These are phyloP conservation scores for Protea cynaroides DNA, from an alignment of 164 flowering plant genomes.

Conservation along the genomic window DNA sequence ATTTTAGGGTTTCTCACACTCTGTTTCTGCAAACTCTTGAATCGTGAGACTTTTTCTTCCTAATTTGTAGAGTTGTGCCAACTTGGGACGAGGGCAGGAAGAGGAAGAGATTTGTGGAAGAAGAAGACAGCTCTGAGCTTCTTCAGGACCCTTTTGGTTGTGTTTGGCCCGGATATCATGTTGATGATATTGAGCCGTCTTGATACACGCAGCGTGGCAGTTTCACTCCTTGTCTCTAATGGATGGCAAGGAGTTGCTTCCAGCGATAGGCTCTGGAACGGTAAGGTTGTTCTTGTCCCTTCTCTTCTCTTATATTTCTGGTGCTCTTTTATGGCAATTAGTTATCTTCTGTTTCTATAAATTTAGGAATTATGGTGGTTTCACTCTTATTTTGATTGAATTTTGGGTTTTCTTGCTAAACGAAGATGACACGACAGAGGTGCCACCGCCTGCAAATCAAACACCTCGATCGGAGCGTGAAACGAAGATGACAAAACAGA, in stretches of 20 bases:
- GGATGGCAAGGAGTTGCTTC: conserved; percentile 63
- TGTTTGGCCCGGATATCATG: conserved; percentile 59
- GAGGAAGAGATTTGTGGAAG: conserved; percentile 4
- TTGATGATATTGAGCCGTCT: conserved; percentile 40
- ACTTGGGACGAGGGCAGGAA: not conserved
- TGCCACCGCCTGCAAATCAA: too few species aligned
- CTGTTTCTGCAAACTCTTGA: too few species aligned
- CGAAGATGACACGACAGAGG: too few species aligned
- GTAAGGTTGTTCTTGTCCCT: conserved; percentile 30
- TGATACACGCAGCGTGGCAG: conserved; percentile 82
- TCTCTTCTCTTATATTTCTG: not conserved
- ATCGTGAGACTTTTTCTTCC: too few species aligned
- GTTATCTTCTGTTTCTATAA: not conserved
- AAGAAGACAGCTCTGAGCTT: conserved; percentile 10
- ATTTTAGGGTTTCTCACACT: too few species aligned
- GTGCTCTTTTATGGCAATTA: not conserved
- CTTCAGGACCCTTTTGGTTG: conserved; percentile 46
- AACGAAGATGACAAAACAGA: too few species aligned
- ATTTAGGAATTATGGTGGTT: too few species aligned
- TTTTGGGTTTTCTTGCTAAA: too few species aligned
- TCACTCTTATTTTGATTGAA: not conserved
- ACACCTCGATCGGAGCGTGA: too few species aligned
- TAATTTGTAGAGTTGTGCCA: not conserved
- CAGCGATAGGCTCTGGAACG: conserved; percentile 52
- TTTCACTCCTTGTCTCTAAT: conserved; percentile 58